Conservation (phyloP, 2,329 filamentous ascomycete species). For the Geosmithia flava region DNA sequence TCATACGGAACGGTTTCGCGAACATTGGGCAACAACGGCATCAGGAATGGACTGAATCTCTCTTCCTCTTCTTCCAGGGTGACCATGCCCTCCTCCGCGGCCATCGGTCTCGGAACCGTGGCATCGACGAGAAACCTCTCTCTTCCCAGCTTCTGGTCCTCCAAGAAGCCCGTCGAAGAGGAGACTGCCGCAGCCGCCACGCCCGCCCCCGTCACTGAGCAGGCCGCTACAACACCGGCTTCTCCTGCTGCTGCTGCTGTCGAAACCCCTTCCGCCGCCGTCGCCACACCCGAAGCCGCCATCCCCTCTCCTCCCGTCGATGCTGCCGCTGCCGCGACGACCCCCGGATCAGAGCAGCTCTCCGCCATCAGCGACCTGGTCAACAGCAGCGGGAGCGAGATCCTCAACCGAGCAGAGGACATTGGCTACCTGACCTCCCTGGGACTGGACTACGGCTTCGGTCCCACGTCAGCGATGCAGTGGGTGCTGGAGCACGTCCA, state of each 20-base stretch:
- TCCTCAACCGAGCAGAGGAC: constrained; percentile 54
- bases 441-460: constrained; percentile 80
- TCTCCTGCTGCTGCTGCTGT: background rate
- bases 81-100: constrained; percentile 9
- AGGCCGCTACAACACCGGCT: constrained; percentile 2
- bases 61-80: constrained; percentile 10
- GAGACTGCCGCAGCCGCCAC: constrained; percentile 1
- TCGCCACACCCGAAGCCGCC: constrained; percentile 4
- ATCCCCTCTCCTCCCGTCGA: constrained; percentile 1
- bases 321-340: constrained; percentile 5
- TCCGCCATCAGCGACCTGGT: constrained; percentile 19
- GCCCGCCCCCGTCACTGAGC: background rate
- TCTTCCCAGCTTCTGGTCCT: constrained; percentile 16
- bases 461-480: constrained; percentile 62
- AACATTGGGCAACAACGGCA: constrained; percentile 2
- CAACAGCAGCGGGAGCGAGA: constrained; percentile 13
- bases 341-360: constrained; percentile 12
- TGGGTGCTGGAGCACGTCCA: constrained; percentile 74
- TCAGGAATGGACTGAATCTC: constrained; percentile 6
- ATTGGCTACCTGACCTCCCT: constrained; percentile 75
- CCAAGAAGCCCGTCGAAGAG: constrained; percentile 10
- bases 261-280: background rate
- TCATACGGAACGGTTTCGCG: constrained; percentile 20
- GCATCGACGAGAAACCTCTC: constrained; percentile 13
- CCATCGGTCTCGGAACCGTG: constrained; percentile 16